Evolutionary conservation across 768 basidiomycete genomes (phyloP), one percentile per base, ranked within the genome.

Genomic region (Nevesoporus exiguus): DNA sequence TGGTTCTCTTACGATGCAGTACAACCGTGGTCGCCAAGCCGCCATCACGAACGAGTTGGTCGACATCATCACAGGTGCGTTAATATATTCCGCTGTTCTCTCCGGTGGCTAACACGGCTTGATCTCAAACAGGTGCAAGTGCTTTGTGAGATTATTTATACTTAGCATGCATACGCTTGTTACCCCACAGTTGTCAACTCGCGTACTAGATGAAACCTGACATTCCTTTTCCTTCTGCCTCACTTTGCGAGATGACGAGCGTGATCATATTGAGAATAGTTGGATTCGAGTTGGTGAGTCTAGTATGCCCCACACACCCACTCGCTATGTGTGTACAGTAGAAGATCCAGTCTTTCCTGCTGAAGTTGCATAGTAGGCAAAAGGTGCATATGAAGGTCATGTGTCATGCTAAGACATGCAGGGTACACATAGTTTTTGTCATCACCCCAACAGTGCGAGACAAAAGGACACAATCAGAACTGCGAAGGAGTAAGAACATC

Each of bases 21-120:
- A 95, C 83, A 98, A 98, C 72, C 90, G 94, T 82, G 94, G 95
- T 80, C 91, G 94, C 69, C 94, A 98, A 78, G 94, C 94, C 60
- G 88, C 93, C 61, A 98, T 98, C 68, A 98, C 94, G 57, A 96
- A 94, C 76, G 93, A 96, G 76, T 76, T 93, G 66, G 89, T 93
- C 59, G 91, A 93, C 72, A 92, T 93, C 62, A 93, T 92, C 64
- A 93, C 91, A 62, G 91, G 91, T 91, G 55, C 61, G 81, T 73
- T 24, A 7, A 3, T 17, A 5, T 3, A 14, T 17, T 17, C 10
- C 21, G 3, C 9, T 15, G 15, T 46, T 14, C 14, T 3, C 4
- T 31, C 13, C 7, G 25, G 1, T n/a, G 21, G 7, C 54, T 51
- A 21, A 65, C 41, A 9, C 17, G 40, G 10, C 3, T 30, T 33